Conservation (phyloP, 2,329 filamentous ascomycete species). For the Sporothrix protearum region DNA sequence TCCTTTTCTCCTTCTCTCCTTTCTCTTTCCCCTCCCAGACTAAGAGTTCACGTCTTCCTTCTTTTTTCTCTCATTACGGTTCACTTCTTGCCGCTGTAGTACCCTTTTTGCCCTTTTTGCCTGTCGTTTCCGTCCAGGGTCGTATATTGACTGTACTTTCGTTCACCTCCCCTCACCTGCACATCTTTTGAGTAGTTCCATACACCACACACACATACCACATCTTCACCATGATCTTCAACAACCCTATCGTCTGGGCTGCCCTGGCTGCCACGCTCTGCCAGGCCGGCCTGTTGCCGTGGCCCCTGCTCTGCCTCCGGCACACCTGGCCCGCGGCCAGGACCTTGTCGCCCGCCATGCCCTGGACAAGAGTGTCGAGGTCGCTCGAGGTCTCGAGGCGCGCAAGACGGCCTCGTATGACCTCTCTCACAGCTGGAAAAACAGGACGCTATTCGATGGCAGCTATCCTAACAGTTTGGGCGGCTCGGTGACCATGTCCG, state of each 20-base stretch:
- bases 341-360: conserved; percentile 26
- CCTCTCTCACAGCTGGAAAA: conserved; percentile 27
- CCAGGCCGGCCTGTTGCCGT: conserved; percentile 21
- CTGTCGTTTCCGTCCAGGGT: conserved; percentile 7
- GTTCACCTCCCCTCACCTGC: background rate
- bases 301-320: conserved; percentile 18
- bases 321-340: conserved; percentile 18
- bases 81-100: background rate
- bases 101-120: background rate
- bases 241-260: conserved; percentile 19
- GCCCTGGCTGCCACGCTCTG: conserved; percentile 19
- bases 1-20: background rate
- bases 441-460: conserved; percentile 26
- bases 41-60: background rate
- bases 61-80: background rate
- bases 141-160: conserved; percentile 6
- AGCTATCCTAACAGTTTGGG: conserved; percentile 5
- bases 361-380: conserved; percentile 24
- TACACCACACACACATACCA: background rate
- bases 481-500: conserved; percentile 30
- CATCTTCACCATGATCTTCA: conserved; percentile 15
- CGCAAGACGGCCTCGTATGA: conserved; percentile 25
- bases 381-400: conserved; percentile 26
- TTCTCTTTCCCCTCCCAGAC: too few relatives aligned
- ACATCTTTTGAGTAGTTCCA: background rate